Conservation (phyloP, 306 rosid genomes). For the Quillaja saponaria region DNA sequence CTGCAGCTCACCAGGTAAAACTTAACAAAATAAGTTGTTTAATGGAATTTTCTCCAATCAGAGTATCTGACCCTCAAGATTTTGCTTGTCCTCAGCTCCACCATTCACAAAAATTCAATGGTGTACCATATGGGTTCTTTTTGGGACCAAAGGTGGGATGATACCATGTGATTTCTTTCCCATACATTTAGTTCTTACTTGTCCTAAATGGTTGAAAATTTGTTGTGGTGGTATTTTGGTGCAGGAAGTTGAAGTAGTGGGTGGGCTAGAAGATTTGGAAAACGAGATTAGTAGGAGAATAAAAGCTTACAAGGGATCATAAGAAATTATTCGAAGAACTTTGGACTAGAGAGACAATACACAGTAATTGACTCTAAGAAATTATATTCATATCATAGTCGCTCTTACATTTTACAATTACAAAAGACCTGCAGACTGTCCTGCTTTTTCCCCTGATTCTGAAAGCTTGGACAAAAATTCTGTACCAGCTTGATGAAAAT, state of each 20-base stretch:
- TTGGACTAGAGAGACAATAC: too few relatives aligned
- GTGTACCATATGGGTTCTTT: constrained; percentile 95
- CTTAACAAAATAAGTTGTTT: neutral
- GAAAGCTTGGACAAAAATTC: too few relatives aligned
- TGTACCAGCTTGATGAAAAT: too few relatives aligned
- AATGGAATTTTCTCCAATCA: constrained; percentile 12
- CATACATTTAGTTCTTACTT: too few relatives aligned
- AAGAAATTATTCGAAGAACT: too few relatives aligned
- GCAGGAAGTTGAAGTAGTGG: constrained; percentile 94
- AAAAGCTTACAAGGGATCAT: constrained; percentile 40
- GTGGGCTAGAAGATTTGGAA: constrained; percentile 82
- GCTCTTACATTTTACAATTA: too few relatives aligned
- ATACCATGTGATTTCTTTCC: neutral
- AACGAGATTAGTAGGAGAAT: constrained; percentile 70
- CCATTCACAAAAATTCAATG: constrained; percentile 84
- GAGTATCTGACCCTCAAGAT: constrained; percentile 31
- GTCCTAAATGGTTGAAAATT: neutral
- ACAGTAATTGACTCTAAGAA: too few relatives aligned
- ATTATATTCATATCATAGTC: too few relatives aligned
- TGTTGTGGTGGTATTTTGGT: constrained; percentile 10
- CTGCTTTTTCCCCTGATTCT: too few relatives aligned
- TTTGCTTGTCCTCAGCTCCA: constrained; percentile 67
- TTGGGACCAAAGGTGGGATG: constrained; percentile 91
- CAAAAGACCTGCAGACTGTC: too few relatives aligned
- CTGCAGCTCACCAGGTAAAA: constrained; percentile 88